Evolutionary conservation across 2,329 filamentous ascomycete genomes (phyloP).

Genomic region (Microdochium nivale): DNA sequence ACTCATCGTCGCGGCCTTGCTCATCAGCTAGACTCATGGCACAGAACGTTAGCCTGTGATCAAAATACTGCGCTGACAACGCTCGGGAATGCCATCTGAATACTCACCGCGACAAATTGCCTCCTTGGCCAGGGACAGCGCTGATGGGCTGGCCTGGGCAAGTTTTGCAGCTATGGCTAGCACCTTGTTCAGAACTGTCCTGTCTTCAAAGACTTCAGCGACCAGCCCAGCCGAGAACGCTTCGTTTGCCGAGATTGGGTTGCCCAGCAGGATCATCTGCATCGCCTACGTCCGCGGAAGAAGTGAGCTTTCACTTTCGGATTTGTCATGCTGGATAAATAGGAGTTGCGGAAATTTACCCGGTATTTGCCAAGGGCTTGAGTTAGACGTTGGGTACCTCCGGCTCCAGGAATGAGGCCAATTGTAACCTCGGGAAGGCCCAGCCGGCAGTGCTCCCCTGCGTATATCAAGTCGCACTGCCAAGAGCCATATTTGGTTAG

Average conservation of each 20-base stretch:
- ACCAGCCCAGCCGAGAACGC: slow-evolving; percentile 6
- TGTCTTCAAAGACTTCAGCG: background rate
- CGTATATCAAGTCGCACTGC: slow-evolving; percentile 27
- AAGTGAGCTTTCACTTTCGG: background rate
- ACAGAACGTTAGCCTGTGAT: background rate
- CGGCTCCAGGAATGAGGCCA: slow-evolving; percentile 19
- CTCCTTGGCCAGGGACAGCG: slow-evolving; percentile 1
- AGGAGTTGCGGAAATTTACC: slow-evolving; percentile 1
- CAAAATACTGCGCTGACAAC: background rate
- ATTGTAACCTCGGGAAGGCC: slow-evolving; percentile 23
- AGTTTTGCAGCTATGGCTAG: background rate
- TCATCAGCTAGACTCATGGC: slow-evolving; percentile 1
- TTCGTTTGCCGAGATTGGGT: slow-evolving; percentile 9
- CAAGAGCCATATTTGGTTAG: background rate
- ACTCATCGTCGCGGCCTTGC: slow-evolving; percentile 3
- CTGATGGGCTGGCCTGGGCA: background rate
- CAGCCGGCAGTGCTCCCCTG: slow-evolving; percentile 15
- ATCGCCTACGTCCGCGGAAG: slow-evolving; percentile 7
- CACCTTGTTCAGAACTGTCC: background rate
- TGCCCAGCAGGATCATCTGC: slow-evolving; percentile 13
- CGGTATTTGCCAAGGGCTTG: background rate
- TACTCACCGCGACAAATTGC: slow-evolving; percentile 2
- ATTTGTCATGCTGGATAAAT: background rate
- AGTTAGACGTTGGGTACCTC: slow-evolving; percentile 14
- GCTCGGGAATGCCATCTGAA: background rate